Conservation (phyloP, 768 basidiomycete genomes). For the Cyathus striatus region DNA sequence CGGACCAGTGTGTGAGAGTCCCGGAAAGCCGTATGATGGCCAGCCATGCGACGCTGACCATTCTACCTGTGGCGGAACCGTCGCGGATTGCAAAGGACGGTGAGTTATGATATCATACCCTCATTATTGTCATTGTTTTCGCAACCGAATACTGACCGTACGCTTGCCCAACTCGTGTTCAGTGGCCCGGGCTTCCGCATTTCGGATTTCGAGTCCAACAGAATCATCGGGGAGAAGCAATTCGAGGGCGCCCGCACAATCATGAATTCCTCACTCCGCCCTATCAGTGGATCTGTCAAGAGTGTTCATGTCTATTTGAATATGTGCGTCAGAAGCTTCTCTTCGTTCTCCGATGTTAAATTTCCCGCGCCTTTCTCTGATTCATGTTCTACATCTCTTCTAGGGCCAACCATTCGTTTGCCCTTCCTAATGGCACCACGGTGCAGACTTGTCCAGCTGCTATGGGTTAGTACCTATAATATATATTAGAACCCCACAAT, state of each 20-base stretch:
- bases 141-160: too few species aligned
- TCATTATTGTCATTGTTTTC: too few species aligned
- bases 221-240: constrained; percentile 65
- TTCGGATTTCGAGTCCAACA: constrained; percentile 74
- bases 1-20: constrained; percentile 76
- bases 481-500: background rate
- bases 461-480: constrained; percentile 42
- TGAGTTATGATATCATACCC: too few species aligned
- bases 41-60: constrained; percentile 62
- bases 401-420: constrained; percentile 63
- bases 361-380: background rate
- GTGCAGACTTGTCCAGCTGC: constrained; percentile 77
- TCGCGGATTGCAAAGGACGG: constrained; percentile 69
- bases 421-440: constrained; percentile 58
- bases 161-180: background rate
- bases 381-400: constrained; percentile 4
- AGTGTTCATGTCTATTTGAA: constrained; percentile 68
- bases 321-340: constrained; percentile 42
- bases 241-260: constrained; percentile 63
- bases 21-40: constrained; percentile 64
- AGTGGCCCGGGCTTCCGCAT: constrained; percentile 74
- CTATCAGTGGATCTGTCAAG: constrained; percentile 56
- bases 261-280: constrained; percentile 44
- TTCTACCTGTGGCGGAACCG: constrained; percentile 71
- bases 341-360: background rate